Conservation (phyloP, 371 early-diverging fungal species). For the Dinochytrium kinnereticum region DNA sequence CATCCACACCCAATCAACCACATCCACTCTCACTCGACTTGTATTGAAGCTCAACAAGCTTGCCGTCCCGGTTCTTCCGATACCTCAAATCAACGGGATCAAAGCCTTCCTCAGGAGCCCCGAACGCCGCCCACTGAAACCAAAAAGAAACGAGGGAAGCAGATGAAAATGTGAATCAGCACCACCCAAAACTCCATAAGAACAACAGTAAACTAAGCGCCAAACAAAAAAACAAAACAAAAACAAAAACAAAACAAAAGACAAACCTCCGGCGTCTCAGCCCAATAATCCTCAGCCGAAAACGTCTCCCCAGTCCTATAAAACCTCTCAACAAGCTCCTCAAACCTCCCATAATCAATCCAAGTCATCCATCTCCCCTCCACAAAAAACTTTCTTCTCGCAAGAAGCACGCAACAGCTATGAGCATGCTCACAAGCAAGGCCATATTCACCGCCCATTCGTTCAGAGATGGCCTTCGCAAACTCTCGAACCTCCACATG, state of each 20-base stretch:
- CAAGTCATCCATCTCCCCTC: conserved; percentile 79
- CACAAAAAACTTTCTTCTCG: conserved; percentile 69
- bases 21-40: conserved; percentile 18
- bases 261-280: conserved; percentile 63
- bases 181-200: too few relatives aligned
- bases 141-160: too few relatives aligned
- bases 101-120: conserved; percentile 75
- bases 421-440: conserved; percentile 77
- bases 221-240: neutral
- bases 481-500: conserved; percentile 80
- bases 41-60: conserved; percentile 12
- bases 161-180: too few relatives aligned
- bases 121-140: conserved; percentile 79
- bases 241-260: neutral
- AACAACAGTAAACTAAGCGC: too few relatives aligned
- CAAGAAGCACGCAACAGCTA: conserved; percentile 75
- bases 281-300: conserved; percentile 72
- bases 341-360: conserved; percentile 80
- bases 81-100: conserved; percentile 78
- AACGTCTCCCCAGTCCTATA: conserved; percentile 65
- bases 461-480: conserved; percentile 61
- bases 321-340: conserved; percentile 56
- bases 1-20: neutral
- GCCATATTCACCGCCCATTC: conserved; percentile 69
- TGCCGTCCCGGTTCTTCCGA: conserved; percentile 52